These are phyloP conservation scores for Paraphoma chrysanthemicola DNA, from an alignment of 2,329 filamentous ascomycete genomes.

Conservation along the genomic window DNA sequence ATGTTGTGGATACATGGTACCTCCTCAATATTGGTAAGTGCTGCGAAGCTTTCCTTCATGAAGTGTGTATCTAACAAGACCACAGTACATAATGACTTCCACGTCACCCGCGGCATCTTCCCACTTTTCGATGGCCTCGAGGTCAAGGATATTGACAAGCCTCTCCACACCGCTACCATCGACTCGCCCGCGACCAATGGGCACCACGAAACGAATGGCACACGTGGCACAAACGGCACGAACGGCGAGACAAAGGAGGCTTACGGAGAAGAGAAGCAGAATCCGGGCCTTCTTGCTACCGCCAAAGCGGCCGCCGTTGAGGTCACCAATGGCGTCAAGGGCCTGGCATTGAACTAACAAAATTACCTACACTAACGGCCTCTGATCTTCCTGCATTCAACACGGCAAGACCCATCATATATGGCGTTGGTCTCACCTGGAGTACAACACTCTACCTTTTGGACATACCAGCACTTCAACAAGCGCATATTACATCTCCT, in stretches of 20 bases:
- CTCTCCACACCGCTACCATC: slow-evolving; percentile 26
- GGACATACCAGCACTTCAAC: slow-evolving; percentile 23
- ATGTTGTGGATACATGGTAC: slow-evolving; percentile 89
- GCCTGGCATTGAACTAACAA: slow-evolving; percentile 32
- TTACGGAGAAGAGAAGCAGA: slow-evolving; percentile 19
- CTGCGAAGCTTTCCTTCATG: neutral
- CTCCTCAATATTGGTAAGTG: slow-evolving; percentile 88
- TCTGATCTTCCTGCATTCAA: slow-evolving; percentile 42
- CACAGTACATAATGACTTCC: slow-evolving; percentile 96
- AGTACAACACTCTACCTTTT: slow-evolving; percentile 1
- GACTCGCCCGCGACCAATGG: slow-evolving; percentile 17
- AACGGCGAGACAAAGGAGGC: slow-evolving; percentile 21
- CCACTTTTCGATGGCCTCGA: slow-evolving; percentile 80
- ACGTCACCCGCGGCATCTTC: slow-evolving; percentile 81
- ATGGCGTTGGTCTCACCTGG: slow-evolving; percentile 15
- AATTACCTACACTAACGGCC: neutral
- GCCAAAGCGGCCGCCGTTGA: slow-evolving; percentile 38
- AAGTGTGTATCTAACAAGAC: neutral
- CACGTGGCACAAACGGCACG: slow-evolving; percentile 12
- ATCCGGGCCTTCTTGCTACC: slow-evolving; percentile 28
- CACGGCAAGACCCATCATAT: slow-evolving; percentile 32
- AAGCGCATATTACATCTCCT: slow-evolving; percentile 13
- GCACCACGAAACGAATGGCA: slow-evolving; percentile 5
- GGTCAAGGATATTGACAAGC: slow-evolving; percentile 68
- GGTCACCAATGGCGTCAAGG: slow-evolving; percentile 39